Evolutionary conservation across 306 rosid species (phyloP), one percentile per base, ranked within the genome.

Genomic region (Quillaja saponaria): DNA sequence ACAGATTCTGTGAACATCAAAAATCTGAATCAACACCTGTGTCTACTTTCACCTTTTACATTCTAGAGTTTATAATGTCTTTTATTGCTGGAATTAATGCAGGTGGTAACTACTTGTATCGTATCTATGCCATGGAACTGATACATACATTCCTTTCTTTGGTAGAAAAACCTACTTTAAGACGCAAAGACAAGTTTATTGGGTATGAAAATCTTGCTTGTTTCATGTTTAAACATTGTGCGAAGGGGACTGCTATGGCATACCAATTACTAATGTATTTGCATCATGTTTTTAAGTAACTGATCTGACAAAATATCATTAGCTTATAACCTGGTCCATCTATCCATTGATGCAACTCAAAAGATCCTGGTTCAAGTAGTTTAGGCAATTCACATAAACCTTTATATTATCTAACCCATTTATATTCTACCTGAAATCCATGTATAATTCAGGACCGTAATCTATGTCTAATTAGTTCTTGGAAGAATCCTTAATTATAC

Each of bases 211-310:
- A 41, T 55, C 33, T 55, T 10, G 19, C 49, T 49, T 31, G 18
- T 42, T 74, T 60, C 44, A 58, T 39, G n/a, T 56, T 49, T 64
- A 38, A 51, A 57, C 49, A 8, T 55, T 73, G 34, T 64, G 5
- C 15, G 11, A 8, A 57, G 18, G 35, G 19, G 34, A 34, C 42
- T 54, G 63, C 51, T 49, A 21, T 66, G 54, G 60, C n/a, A 45
- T 59, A 58, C 13, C 47, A 66, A 25, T 59, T 63, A 52, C 16
- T 62, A 34, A 34, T 49, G n/a, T 34, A 12, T 19, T 31, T 33
- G 8, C 56, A 59, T 52, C 37, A 10, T 28, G 35, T 51, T 55
- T 37, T n/a, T n/a, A n/a, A n/a, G n/a, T 25, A 33, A 48, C 25
- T 17, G 31, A 57, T 14, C 41, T 49, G 11, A 50, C 66, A 16